Percentiles rank a stretch among this genome's conserved stretches.
Conservation (phyloP, 2,329 filamentous ascomycete species). For the Fusarium devonianum region DNA sequence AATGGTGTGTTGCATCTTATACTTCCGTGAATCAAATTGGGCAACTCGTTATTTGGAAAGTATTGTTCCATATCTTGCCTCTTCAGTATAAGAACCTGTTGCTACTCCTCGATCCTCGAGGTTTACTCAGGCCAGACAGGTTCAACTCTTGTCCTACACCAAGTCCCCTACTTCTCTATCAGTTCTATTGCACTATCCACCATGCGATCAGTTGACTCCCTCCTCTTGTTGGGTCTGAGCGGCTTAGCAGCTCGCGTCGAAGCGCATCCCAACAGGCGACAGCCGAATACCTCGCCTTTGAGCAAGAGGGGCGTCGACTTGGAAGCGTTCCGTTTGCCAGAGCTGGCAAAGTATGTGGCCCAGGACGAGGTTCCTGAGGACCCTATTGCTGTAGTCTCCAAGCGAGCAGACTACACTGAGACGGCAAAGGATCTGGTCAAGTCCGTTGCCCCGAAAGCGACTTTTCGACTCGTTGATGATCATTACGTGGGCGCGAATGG, state of each 20-base stretch:
- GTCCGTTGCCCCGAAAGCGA: slow-evolving; percentile 44
- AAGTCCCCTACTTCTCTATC: too few relatives aligned
- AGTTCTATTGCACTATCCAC: slow-evolving; percentile 30
- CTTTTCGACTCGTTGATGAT: slow-evolving; percentile 61
- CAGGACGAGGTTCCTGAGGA: slow-evolving; percentile 30
- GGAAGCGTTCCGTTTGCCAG: slow-evolving; percentile 44
- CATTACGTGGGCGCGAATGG: slow-evolving; percentile 63
- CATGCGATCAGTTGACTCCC: slow-evolving; percentile 43
- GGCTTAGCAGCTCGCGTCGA: slow-evolving; percentile 43
- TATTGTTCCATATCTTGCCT: too few relatives aligned
- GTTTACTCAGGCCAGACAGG: too few relatives aligned
- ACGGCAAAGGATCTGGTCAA: slow-evolving; percentile 55
- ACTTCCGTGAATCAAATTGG: too few relatives aligned
- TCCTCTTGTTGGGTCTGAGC: slow-evolving; percentile 46
- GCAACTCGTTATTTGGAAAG: too few relatives aligned
- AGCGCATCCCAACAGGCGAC: slow-evolving; percentile 44
- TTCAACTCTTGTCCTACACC: too few relatives aligned
- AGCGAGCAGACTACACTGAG: slow-evolving; percentile 50
- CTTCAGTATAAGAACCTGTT: too few relatives aligned
- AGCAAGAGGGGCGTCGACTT: slow-evolving; percentile 45
- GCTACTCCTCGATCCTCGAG: too few relatives aligned
- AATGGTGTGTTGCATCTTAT: too few relatives aligned
- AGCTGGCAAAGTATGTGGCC: slow-evolving; percentile 42
- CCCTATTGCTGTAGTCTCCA: slow-evolving; percentile 34
- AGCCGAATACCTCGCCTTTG: slow-evolving; percentile 35